Percentiles rank a stretch among this genome's conserved stretches.
Conservation (phyloP, 148 eudicot genomes). For the Spergularia marina region DNA sequence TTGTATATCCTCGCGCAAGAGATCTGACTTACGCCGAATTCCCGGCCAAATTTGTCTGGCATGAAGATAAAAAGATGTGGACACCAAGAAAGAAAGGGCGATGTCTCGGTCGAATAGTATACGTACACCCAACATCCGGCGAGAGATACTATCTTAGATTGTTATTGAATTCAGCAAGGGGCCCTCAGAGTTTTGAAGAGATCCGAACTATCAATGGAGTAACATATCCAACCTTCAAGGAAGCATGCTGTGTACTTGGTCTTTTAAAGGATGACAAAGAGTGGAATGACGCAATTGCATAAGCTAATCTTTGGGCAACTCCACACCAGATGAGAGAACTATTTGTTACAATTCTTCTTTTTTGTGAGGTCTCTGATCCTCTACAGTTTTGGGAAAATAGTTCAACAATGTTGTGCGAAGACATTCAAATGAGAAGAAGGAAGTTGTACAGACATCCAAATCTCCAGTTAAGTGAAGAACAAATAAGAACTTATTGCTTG, state of each 20-base stretch:
- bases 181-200: neutral
- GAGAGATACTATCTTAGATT: neutral
- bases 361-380: neutral
- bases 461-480: neutral
- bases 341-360: neutral
- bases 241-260: too few species aligned
- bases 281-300: neutral
- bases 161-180: neutral
- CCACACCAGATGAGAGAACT: neutral
- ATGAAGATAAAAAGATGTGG: neutral
- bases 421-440: neutral
- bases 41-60: too few species aligned
- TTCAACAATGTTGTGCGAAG: neutral
- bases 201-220: neutral
- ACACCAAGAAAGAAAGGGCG: neutral
- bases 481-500: too few species aligned
- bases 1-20: too few species aligned
- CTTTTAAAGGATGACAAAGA: too few species aligned
- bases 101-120: neutral
- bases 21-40: too few species aligned
- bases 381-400: neutral
- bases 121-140: neutral
- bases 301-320: neutral
- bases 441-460: neutral
- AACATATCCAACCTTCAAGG: too few species aligned